Percentiles rank a stretch among this genome's conserved stretches.
Conservation (phyloP, 1,139 yeast species). For the Hanseniaspora gamundiae region DNA sequence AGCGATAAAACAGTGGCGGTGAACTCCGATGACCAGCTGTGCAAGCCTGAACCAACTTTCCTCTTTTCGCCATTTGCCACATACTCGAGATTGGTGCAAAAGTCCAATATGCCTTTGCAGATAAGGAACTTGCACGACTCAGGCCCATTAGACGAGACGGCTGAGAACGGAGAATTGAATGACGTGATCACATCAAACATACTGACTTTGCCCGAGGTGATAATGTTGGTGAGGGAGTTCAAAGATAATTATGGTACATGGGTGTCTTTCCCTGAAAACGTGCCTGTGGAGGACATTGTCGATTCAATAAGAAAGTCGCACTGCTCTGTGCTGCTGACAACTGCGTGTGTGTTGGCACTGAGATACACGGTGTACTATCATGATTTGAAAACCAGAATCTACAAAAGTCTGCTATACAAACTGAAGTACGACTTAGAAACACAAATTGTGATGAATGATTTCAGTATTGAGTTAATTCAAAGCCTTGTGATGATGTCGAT, state of each 20-base stretch:
- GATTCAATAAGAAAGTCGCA: conserved; percentile 35
- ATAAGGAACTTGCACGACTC: conserved; percentile 16
- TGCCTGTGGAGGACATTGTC: conserved; percentile 39
- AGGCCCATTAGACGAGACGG: conserved; percentile 6
- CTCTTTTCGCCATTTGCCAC: conserved; percentile 13
- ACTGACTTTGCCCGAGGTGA: conserved; percentile 37
- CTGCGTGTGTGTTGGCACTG: conserved; percentile 47
- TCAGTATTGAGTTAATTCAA: conserved; percentile 42
- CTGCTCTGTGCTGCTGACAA: conserved; percentile 53
- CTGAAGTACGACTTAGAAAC: conserved; percentile 36
- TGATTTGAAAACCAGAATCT: conserved; percentile 26
- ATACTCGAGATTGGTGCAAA: conserved; percentile 14
- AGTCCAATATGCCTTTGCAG: conserved; percentile 13
- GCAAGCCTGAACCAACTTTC: conserved; percentile 2
- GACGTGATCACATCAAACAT: conserved; percentile 41
- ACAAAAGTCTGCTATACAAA: conserved; percentile 26
- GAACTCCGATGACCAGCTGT: background rate
- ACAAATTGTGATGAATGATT: conserved; percentile 28
- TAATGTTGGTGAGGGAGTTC: conserved; percentile 43
- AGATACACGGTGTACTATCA: conserved; percentile 34
- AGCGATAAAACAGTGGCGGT: background rate
- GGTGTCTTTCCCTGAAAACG: conserved; percentile 57
- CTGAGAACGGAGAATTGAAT: conserved; percentile 8
- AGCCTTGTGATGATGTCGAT: conserved; percentile 50
- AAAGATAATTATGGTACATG: conserved; percentile 62